A percentile compares a stretch with the other conserved stretches of the same genome.
These are phyloP conservation scores for Candida boleticola DNA, from an alignment of 805 yeast genomes.

Conservation along the genomic window DNA sequence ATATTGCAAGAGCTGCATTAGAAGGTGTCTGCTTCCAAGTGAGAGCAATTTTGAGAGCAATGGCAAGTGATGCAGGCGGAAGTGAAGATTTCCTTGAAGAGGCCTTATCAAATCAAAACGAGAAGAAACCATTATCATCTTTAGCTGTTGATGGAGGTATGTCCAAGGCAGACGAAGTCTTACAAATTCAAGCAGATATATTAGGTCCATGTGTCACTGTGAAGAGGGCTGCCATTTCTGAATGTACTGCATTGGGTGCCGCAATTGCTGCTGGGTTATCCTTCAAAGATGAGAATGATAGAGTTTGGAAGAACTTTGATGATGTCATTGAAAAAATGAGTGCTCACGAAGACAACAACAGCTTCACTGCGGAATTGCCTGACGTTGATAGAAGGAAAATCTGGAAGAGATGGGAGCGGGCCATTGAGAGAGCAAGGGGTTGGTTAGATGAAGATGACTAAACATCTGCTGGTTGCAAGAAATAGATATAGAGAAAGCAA, in stretches of 20 bases:
- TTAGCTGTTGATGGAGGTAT: constrained; percentile 93
- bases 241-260: constrained; percentile 94
- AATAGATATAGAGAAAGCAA: too few relatives aligned
- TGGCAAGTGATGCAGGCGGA: constrained; percentile 80
- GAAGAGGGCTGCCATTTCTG: constrained; percentile 75
- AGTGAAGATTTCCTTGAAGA: constrained; percentile 58
- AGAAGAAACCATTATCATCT: constrained; percentile 44
- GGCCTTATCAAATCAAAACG: constrained; percentile 43
- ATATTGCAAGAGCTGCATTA: constrained; percentile 89
- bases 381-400: constrained; percentile 57
- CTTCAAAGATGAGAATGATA: constrained; percentile 44
- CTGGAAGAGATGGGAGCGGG: constrained; percentile 83
- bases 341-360: constrained; percentile 23
- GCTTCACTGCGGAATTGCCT: constrained; percentile 43
- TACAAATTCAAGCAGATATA: constrained; percentile 92
- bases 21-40: constrained; percentile 96
- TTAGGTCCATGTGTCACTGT: constrained; percentile 85
- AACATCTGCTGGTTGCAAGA: too few relatives aligned
- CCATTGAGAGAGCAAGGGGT: constrained; percentile 74
- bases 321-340: constrained; percentile 53
- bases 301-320: constrained; percentile 72
- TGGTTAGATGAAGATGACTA: constrained; percentile 58
- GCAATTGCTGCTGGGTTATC: constrained; percentile 92
- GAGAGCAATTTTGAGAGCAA: constrained; percentile 83
- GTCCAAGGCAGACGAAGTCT: constrained; percentile 85